Percentiles rank a stretch among this genome's conserved stretches.
phyloP scores from a whole-genome alignment of 495 filamentous ascomycete species.

The Wilcoxina mikolae region DNA sequence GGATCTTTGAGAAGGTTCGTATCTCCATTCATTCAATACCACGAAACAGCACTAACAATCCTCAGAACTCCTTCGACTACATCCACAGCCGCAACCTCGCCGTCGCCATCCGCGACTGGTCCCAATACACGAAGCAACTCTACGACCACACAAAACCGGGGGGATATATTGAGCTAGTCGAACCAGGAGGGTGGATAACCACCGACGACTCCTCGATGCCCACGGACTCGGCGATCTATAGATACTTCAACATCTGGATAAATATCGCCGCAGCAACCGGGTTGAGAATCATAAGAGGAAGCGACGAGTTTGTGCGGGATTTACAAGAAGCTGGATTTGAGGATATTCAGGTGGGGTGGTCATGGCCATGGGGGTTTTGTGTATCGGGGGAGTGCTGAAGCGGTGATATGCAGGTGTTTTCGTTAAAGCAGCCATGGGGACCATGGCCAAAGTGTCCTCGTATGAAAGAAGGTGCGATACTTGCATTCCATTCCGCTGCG shows the following conservation, averaged over 20 bases:
- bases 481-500: too few relatives aligned
- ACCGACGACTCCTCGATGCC: neutral
- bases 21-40: too few relatives aligned
- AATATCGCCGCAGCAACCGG: neutral
- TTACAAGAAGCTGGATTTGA: neutral
- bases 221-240: neutral
- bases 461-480: too few relatives aligned
- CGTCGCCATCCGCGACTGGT: conserved; percentile 45
- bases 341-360: conserved; percentile 8
- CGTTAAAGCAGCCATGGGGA: too few relatives aligned
- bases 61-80: conserved; percentile 41
- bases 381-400: too few relatives aligned
- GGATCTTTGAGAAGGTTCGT: too few relatives aligned
- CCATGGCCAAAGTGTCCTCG: too few relatives aligned
- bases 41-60: too few relatives aligned
- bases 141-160: conserved; percentile 45
- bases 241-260: neutral
- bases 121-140: conserved; percentile 32
- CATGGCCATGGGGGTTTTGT: neutral
- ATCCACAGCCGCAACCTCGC: conserved; percentile 43
- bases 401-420: too few relatives aligned
- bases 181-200: conserved; percentile 19
- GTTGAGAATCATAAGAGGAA: neutral
- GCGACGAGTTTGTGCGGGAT: neutral
- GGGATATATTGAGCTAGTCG: conserved; percentile 49